Evolutionary conservation across 208 protist genomes (phyloP), one percentile per base, ranked within the genome.

Genomic region (Naegleria fowleri): DNA sequence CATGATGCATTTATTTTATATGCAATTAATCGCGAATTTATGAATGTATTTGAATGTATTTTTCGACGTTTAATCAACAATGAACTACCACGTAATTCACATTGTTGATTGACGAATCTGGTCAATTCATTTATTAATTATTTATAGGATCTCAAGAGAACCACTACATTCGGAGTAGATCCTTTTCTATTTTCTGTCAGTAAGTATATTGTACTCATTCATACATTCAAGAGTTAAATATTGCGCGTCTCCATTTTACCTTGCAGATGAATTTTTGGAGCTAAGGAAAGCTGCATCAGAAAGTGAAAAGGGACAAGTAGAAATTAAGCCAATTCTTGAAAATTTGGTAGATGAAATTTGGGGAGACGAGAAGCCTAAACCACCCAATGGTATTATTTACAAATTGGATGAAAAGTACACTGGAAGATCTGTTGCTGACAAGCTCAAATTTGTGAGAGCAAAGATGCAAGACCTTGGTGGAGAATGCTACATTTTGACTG

Each of bases 401-500:
- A 90, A 91, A 33, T 94, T 96, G 0, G 95, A 94, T 6, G 93
- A 91, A 36, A 40, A 96, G 92, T 97, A 94, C 91, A 95, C 94
- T 91, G 97, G 97, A 2, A 91, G 90, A 38, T 95, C 93, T 16
- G 92, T 92, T 86, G 88, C 85, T 25, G 93, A 97, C 86, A 96
- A 96, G 39, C 91, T 96, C n/a, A 91, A 84, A 16, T 92, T 84
- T 36, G 88, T 98, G 6, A 86, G 96, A 40, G 59, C 48, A 55
- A 92, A 93, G 48, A 40, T 97, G 86, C 79, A 94, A 90, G 93
- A 94, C 90, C 58, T 95, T 33, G 79, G 95, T 22, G 95, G 94
- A 88, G 93, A 96, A 51, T 43, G 95, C 16, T 93, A 96, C 52
- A 79, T 98, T 1, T 93, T 98, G 41, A 97, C 96, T 0, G 95